phyloP scores from a whole-genome alignment of 768 basidiomycete species.

The Aureoboletus auriporus region DNA sequence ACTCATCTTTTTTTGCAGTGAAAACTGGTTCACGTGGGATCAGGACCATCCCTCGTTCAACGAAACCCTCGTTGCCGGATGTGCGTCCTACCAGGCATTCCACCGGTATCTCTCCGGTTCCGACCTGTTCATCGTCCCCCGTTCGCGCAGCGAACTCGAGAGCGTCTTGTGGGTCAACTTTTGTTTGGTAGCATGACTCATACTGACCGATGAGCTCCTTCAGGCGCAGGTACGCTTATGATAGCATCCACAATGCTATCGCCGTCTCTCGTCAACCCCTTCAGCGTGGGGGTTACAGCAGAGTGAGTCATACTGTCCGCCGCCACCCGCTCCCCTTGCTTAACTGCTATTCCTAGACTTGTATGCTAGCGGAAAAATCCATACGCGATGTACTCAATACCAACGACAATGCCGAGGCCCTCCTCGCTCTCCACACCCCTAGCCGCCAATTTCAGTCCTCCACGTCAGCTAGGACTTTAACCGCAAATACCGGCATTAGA shows the following conservation, averaged over 20 bases:
- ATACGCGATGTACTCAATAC: conserved; percentile 66
- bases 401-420: conserved; percentile 58
- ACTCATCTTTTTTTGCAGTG: conserved; percentile 38
- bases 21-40: conserved; percentile 69
- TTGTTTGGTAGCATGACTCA: not conserved
- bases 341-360: conserved; percentile 43
- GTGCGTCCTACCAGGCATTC: conserved; percentile 78
- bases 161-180: conserved; percentile 55
- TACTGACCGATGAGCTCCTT: conserved; percentile 6
- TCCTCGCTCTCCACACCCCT: conserved; percentile 59
- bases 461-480: conserved; percentile 12
- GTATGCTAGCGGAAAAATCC: conserved; percentile 67
- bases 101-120: conserved; percentile 67
- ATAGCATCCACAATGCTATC: conserved; percentile 79
- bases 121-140: conserved; percentile 69
- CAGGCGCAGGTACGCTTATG: conserved; percentile 73
- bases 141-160: conserved; percentile 62
- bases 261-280: conserved; percentile 62
- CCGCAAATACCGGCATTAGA: conserved; percentile 19
- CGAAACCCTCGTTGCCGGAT: conserved; percentile 71
- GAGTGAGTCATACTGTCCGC: conserved; percentile 34
- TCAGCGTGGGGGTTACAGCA: conserved; percentile 51
- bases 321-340: not conserved
- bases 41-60: conserved; percentile 63
- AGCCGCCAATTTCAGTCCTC: conserved; percentile 14